A percentile compares a stretch with the other conserved stretches of the same genome.
Evolutionary conservation across 2,329 filamentous ascomycete genomes (phyloP).

Genomic region (Onygenales sp.): DNA sequence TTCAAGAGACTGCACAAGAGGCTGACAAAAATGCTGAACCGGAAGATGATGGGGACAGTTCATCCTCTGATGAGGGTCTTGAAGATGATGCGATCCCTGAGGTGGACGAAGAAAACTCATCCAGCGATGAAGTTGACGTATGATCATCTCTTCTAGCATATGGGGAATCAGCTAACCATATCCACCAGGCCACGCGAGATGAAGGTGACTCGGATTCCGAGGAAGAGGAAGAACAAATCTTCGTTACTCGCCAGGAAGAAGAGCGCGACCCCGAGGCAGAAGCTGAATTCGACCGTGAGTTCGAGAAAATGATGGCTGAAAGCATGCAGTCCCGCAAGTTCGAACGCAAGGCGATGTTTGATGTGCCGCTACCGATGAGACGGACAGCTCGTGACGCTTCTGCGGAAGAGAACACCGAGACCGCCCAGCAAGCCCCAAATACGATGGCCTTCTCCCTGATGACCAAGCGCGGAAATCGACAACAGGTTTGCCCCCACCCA

Average conservation of each 20-base stretch:
- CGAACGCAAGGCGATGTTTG: slow-evolving; percentile 87
- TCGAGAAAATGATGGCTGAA: slow-evolving; percentile 97
- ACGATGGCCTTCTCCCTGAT: slow-evolving; percentile 97
- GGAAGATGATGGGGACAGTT: slow-evolving; percentile 62
- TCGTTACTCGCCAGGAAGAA: slow-evolving; percentile 85
- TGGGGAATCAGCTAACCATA: background rate
- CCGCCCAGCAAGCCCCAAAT: slow-evolving; percentile 27
- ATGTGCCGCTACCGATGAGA: slow-evolving; percentile 93
- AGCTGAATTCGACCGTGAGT: slow-evolving; percentile 94
- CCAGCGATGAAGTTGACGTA: slow-evolving; percentile 40
- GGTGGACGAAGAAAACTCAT: slow-evolving; percentile 45
- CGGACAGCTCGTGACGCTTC: slow-evolving; percentile 51
- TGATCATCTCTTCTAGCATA: background rate
- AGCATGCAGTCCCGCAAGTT: slow-evolving; percentile 93
- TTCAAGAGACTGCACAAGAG: slow-evolving; percentile 58
- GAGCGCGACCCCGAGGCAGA: slow-evolving; percentile 87
- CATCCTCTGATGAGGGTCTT: slow-evolving; percentile 67
- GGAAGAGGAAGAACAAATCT: slow-evolving; percentile 77
- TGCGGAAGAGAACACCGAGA: slow-evolving; percentile 25
- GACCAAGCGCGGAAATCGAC: slow-evolving; percentile 91
- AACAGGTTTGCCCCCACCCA: slow-evolving; percentile 55
- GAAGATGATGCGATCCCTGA: slow-evolving; percentile 51
- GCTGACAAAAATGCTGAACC: slow-evolving; percentile 59
- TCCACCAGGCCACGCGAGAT: slow-evolving; percentile 31
- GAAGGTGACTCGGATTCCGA: slow-evolving; percentile 47